phyloP scores from a whole-genome alignment of 805 yeast genomes.

The Cyberlindnera lachancei region DNA sequence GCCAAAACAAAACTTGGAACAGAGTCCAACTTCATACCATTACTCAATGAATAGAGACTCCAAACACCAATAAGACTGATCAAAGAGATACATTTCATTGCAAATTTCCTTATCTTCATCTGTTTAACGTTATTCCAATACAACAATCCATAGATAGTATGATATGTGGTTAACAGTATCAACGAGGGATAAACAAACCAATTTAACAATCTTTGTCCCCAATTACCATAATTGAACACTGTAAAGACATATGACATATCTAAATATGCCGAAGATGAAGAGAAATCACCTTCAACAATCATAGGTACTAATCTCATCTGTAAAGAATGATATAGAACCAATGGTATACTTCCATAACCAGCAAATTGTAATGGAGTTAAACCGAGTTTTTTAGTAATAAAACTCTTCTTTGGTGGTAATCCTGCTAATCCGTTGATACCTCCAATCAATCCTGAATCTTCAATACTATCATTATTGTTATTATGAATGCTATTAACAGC shows the following conservation, averaged over 20 bases:
- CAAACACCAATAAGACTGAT: conserved; percentile 30
- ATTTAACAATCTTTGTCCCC: conserved; percentile 24
- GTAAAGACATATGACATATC: conserved; percentile 45
- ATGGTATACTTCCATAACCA: conserved; percentile 46
- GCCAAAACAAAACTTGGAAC: conserved; percentile 12
- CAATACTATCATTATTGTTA: conserved; percentile 23
- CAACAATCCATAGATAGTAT: conserved; percentile 45
- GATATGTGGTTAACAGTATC: conserved; percentile 39
- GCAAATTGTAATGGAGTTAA: conserved; percentile 50
- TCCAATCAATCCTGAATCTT: conserved; percentile 55
- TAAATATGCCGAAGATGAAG: conserved; percentile 47
- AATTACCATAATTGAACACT: conserved; percentile 21
- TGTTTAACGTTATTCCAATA: conserved; percentile 36
- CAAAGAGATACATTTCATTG: conserved; percentile 34
- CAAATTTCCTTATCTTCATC: conserved; percentile 33
- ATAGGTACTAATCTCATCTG: conserved; percentile 44
- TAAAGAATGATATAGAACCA: conserved; percentile 38
- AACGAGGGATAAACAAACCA: conserved; percentile 28
- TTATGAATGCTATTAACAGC: not conserved
- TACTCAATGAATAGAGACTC: conserved; percentile 24
- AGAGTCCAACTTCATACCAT: conserved; percentile 4
- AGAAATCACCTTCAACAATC: conserved; percentile 58
- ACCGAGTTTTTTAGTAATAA: conserved; percentile 37
- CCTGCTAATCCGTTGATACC: conserved; percentile 44
- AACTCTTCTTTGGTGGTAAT: conserved; percentile 42